Percentiles rank a stretch among this genome's conserved stretches.
Conservation (phyloP, 164 flowering plant genomes). For the Amborella trichopoda region DNA sequence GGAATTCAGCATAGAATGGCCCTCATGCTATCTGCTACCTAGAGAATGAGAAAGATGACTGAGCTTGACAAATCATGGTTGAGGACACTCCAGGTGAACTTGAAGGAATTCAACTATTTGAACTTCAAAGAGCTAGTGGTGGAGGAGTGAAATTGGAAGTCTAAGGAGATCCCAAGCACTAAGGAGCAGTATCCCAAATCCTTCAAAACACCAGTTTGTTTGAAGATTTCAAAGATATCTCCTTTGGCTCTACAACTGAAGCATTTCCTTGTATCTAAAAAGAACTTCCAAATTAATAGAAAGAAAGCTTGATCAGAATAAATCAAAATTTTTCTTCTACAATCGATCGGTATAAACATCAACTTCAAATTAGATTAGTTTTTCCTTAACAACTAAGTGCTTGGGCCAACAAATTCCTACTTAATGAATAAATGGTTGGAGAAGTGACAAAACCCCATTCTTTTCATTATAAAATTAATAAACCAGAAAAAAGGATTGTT, state of each 20-base stretch:
- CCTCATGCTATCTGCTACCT: no score
- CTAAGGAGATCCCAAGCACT: no score
- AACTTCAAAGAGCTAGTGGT: no score
- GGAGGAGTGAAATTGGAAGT: no score
- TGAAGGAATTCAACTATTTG: no score
- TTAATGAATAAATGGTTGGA: neutral
- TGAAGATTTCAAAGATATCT: no score
- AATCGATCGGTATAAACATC: neutral
- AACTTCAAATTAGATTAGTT: neutral
- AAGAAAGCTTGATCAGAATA: neutral
- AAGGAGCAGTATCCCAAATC: no score
- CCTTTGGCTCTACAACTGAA: neutral
- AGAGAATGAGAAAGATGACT: no score
- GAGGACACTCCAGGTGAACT: no score
- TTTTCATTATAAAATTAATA: conserved; percentile 1
- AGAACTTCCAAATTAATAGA: neutral
- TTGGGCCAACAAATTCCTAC: neutral
- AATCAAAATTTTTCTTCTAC: neutral
- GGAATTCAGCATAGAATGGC: no score
- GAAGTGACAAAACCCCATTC: conserved; percentile 1
- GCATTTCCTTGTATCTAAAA: neutral
- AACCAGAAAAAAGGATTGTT: neutral
- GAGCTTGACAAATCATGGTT: no score
- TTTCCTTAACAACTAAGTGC: conserved; percentile 1
- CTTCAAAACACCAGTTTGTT: no score